phyloP scores from a whole-genome alignment of 176 grass and related monocot species.

The Melocanna baccifera region DNA sequence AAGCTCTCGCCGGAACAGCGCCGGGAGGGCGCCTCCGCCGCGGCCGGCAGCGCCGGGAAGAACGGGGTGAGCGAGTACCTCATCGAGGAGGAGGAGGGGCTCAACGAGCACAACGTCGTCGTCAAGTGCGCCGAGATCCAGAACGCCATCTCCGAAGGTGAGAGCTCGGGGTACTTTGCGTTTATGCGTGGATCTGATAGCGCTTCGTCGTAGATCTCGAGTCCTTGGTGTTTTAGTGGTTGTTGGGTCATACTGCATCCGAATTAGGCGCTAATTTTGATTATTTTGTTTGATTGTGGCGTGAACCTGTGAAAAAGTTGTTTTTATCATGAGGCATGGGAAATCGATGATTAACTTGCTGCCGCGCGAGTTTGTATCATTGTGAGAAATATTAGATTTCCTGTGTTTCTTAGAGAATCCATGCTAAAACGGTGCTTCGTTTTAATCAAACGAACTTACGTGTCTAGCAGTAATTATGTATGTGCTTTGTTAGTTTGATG shows the following conservation, averaged over 20 bases:
- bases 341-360: neutral
- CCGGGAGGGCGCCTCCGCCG: neutral
- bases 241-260: neutral
- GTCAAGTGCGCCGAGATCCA: slow-evolving; percentile 91
- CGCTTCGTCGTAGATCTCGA: slow-evolving; percentile 11
- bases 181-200: neutral
- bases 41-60: slow-evolving; percentile 24
- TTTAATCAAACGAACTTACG: neutral
- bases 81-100: slow-evolving; percentile 93
- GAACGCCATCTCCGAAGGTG: slow-evolving; percentile 84
- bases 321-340: neutral
- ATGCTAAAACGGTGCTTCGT: neutral
- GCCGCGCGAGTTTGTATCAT: neutral
- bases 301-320: neutral
- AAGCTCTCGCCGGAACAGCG: slow-evolving; percentile 48
- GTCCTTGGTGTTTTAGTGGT: neutral
- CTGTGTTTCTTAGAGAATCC: neutral
- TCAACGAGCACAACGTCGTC: slow-evolving; percentile 86
- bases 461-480: neutral
- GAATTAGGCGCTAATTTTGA: neutral
- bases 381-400: neutral
- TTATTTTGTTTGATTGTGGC: slow-evolving; percentile 23
- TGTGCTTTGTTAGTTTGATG: slow-evolving; percentile 2
- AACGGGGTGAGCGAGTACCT: slow-evolving; percentile 49
- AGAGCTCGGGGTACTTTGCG: slow-evolving; percentile 10